Conservation (phyloP, 2,329 filamentous ascomycete species). For the Endoconidiophora polonica region DNA sequence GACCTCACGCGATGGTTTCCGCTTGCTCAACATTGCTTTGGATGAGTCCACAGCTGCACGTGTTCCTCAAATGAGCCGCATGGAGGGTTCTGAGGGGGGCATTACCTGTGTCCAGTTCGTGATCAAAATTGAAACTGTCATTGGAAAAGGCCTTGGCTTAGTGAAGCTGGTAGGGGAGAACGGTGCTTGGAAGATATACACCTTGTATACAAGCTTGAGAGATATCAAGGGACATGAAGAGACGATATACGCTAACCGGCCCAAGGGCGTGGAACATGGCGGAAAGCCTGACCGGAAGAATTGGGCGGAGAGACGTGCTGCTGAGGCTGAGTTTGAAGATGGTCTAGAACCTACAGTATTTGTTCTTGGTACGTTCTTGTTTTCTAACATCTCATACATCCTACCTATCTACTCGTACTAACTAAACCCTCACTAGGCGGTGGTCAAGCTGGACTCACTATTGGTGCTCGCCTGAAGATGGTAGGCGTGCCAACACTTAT, state of each 20-base stretch:
- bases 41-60: conserved; percentile 27
- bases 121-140: conserved; percentile 32
- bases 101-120: conserved; percentile 40
- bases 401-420: conserved; percentile 4
- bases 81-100: conserved; percentile 26
- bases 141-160: conserved; percentile 40
- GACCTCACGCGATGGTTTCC: conserved; percentile 22
- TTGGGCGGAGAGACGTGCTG: conserved; percentile 38
- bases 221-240: conserved; percentile 40
- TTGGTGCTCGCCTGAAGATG: conserved; percentile 42
- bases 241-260: conserved; percentile 27
- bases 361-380: conserved; percentile 35
- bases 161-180: conserved; percentile 30
- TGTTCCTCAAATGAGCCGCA: conserved; percentile 25
- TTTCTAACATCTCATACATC: too few relatives aligned
- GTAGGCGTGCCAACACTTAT: conserved; percentile 37
- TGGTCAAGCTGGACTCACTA: conserved; percentile 42
- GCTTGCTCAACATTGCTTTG: conserved; percentile 27
- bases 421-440: conserved; percentile 25
- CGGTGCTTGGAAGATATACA: conserved; percentile 42
- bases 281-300: conserved; percentile 35
- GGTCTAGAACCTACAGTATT: conserved; percentile 38
- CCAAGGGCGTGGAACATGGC: conserved; percentile 40
- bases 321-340: conserved; percentile 30
- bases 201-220: conserved; percentile 42